phyloP scores from a whole-genome alignment of 129 eudicot genomes.

The Erigeron canadensis region DNA sequence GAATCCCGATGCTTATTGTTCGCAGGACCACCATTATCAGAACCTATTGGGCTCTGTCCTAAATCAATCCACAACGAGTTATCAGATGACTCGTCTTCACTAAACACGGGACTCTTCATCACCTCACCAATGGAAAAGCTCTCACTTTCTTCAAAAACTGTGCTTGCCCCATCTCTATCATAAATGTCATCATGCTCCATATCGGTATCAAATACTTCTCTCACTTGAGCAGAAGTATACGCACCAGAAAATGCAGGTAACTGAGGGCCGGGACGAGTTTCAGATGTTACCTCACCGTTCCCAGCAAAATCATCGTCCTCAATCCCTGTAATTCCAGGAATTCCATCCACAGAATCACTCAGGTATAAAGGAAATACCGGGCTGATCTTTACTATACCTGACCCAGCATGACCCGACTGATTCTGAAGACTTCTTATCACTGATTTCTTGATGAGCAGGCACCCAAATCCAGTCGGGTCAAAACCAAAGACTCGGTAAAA shows the following conservation, averaged over 20 bases:
- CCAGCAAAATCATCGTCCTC: slow-evolving; percentile 59
- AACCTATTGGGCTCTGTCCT: slow-evolving; percentile 90
- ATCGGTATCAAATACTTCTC: slow-evolving; percentile 92
- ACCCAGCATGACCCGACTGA: slow-evolving; percentile 90
- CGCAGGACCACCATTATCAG: slow-evolving; percentile 48
- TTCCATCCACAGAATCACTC: slow-evolving; percentile 87
- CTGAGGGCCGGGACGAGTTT: slow-evolving; percentile 64
- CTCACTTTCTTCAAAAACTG: slow-evolving; percentile 88
- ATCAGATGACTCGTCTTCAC: slow-evolving; percentile 97
- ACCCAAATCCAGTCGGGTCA: slow-evolving; percentile 98
- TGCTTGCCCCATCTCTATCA: slow-evolving; percentile 84
- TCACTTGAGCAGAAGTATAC: slow-evolving; percentile 88
- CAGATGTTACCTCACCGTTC: slow-evolving; percentile 52
- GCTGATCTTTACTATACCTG: slow-evolving; percentile 91
- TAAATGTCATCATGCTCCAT: slow-evolving; percentile 85
- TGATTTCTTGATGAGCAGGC: slow-evolving; percentile 90
- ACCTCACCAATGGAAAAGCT: slow-evolving; percentile 93
- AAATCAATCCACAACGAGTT: slow-evolving; percentile 97
- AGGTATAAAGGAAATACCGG: slow-evolving; percentile 87
- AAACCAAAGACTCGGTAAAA: slow-evolving; percentile 93
- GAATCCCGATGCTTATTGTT: slow-evolving; percentile 42
- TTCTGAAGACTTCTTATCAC: slow-evolving; percentile 86
- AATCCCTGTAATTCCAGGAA: slow-evolving; percentile 64
- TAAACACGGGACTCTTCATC: slow-evolving; percentile 96
- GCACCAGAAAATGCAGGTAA: slow-evolving; percentile 99